A percentile compares a stretch with the other conserved stretches of the same genome.
These are phyloP conservation scores for Fistulinella cinereoalba DNA, from an alignment of 1,284 basidiomycete genomes.

Conservation along the genomic window DNA sequence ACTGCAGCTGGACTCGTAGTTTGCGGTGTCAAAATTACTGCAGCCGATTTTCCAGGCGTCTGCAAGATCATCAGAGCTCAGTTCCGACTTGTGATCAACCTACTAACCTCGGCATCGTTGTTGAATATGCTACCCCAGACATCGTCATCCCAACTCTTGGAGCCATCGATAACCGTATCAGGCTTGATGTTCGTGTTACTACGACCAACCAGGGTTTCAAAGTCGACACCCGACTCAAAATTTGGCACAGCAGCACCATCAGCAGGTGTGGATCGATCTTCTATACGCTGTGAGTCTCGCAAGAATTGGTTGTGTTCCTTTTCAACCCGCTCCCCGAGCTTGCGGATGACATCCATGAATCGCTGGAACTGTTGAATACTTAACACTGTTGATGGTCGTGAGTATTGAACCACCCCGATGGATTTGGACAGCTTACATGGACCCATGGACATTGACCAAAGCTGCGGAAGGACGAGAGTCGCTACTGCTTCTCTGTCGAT, in stretches of 20 bases:
- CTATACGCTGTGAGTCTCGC: slow-evolving; percentile 77
- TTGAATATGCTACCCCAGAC: slow-evolving; percentile 75
- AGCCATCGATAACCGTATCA: slow-evolving; percentile 42
- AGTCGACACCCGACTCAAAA: slow-evolving; percentile 52
- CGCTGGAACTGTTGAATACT: slow-evolving; percentile 89
- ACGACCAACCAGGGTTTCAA: slow-evolving; percentile 71
- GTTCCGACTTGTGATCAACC: background rate
- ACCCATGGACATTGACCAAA: slow-evolving; percentile 98
- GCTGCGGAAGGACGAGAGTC: slow-evolving; percentile 87
- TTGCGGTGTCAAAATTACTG: slow-evolving; percentile 13
- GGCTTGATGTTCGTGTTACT: slow-evolving; percentile 47
- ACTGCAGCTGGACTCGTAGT: slow-evolving; percentile 13
- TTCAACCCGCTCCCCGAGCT: slow-evolving; percentile 77
- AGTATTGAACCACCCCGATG: background rate
- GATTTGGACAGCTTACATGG: slow-evolving; percentile 58
- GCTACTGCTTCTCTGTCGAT: slow-evolving; percentile 95
- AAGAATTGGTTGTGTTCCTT: slow-evolving; percentile 83
- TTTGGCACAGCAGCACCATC: slow-evolving; percentile 35
- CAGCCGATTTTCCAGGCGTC: slow-evolving; percentile 16
- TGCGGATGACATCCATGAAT: slow-evolving; percentile 81
- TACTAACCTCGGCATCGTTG: slow-evolving; percentile 28
- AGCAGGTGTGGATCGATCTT: slow-evolving; percentile 62
- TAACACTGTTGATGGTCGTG: slow-evolving; percentile 54
- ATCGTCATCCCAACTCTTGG: slow-evolving; percentile 68
- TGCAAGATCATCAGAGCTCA: slow-evolving; percentile 12